Base-by-base conservation (phyloP, 805 yeast species). In the Millerozyma miso region DNA sequence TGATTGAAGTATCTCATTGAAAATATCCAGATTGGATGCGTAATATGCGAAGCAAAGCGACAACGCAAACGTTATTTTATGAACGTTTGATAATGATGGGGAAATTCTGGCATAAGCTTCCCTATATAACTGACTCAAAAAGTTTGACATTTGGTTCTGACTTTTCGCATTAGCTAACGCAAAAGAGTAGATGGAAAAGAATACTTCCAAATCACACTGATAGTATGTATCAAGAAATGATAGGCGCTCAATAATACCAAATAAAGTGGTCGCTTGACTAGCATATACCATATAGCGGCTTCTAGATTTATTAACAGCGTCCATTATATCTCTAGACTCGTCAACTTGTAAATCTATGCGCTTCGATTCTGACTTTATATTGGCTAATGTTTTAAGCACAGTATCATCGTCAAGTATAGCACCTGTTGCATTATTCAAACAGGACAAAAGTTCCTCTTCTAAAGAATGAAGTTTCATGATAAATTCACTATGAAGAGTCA, bases 391-490 rank as follows among this genome's bases (percentile, higher is more conserved):
- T 4, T 69, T 62, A 14, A 86, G 57, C 2, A 89, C 61, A 0
- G 64, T 69, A 41, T 80, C 81, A 57, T 85, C 80, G 4, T 88
- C 95, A 26, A 90, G 65, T 17, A 90, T 73, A 41, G 75, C 77
- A 0, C 85, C 84, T 16, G 73, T 66, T 0, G 85, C 65, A 4
- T 73, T 72, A 48, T 77, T 79, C 45, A 91, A 63, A 0, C 81
- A 70, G 3, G 66, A 61, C 45, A 90, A 65, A 6, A 90, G 66
- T 7, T 74, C 71, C 4, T 67, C 63, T 50, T 89, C 96, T 17
- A 88, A 67, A 0, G 55, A 52, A 34, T 74, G 69, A 38, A 90
- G 60, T 13, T 72, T 73, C 1, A 69, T 69, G 40, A 72, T 74
- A 52, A 81, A 86, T 37, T 80, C 85, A 12, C 83, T 74, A 48